Conservation (phyloP, 257 asterid genomes). For the Anisodus acutangulus region DNA sequence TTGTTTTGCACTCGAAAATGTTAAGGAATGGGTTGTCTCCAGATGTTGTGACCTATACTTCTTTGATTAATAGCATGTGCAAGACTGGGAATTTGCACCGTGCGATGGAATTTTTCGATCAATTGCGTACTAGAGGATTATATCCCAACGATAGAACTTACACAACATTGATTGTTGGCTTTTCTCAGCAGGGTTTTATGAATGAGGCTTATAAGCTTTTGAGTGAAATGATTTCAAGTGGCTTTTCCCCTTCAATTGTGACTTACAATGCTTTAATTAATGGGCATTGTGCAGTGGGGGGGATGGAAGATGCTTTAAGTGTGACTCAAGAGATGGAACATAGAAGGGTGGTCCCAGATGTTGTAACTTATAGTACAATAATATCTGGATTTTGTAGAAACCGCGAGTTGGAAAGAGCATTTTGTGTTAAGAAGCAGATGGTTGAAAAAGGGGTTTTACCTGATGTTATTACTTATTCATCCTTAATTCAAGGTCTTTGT, state of each 20-base stretch:
- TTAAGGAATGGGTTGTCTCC: constrained; percentile 80
- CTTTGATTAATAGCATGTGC: constrained; percentile 78
- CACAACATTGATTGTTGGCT: constrained; percentile 83
- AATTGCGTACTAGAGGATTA: constrained; percentile 70
- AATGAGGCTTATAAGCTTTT: constrained; percentile 67
- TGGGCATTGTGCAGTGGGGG: constrained; percentile 75
- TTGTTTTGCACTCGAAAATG: constrained; percentile 80
- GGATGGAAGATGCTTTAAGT: constrained; percentile 58
- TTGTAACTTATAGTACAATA: constrained; percentile 77
- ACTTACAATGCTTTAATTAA: constrained; percentile 81
- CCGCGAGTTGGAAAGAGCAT: constrained; percentile 67
- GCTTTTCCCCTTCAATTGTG: constrained; percentile 71
- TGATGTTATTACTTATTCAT: constrained; percentile 75
- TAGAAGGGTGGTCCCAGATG: constrained; percentile 69
- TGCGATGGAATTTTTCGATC: constrained; percentile 75
- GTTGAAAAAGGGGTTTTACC: constrained; percentile 64
- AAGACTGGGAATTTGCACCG: constrained; percentile 66
- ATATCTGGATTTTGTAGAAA: constrained; percentile 67
- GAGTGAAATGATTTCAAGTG: constrained; percentile 59
- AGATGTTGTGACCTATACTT: constrained; percentile 79
- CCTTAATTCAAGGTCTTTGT: constrained; percentile 84
- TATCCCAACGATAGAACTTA: constrained; percentile 79
- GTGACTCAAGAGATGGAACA: constrained; percentile 56
- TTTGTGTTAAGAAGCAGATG: constrained; percentile 70
- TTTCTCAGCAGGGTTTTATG: constrained; percentile 76